A percentile compares a stretch with the other conserved stretches of the same genome.
phyloP scores from a whole-genome alignment of 371 early-diverging fungal species.

The Rhizomucor pusillus region DNA sequence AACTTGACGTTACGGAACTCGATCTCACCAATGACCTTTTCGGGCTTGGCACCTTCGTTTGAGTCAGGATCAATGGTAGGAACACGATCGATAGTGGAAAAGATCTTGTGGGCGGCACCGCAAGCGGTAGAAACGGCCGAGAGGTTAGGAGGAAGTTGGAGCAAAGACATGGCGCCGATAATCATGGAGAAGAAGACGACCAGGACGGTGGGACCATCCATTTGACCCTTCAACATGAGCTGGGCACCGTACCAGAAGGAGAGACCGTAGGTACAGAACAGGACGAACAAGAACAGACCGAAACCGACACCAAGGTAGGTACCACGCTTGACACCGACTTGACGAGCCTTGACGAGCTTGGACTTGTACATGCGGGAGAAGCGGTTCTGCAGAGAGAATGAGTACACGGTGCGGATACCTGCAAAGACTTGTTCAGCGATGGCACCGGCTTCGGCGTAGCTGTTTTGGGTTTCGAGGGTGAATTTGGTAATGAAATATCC shows the following conservation, averaged over 20 bases:
- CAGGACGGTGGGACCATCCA: constrained; percentile 51
- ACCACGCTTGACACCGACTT: constrained; percentile 55
- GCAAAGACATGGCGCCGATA: constrained; percentile 45
- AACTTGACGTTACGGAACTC: constrained; percentile 70
- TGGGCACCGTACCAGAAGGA: constrained; percentile 80
- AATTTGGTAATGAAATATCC: constrained; percentile 62
- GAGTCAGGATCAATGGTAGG: constrained; percentile 63
- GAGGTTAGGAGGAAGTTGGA: constrained; percentile 58
- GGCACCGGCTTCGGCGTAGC: constrained; percentile 48
- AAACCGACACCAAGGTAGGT: constrained; percentile 55
- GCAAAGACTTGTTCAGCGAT: constrained; percentile 71
- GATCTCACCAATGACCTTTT: constrained; percentile 60
- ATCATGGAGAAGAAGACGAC: constrained; percentile 69
- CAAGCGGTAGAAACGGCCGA: constrained; percentile 59
- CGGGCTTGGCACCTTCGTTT: constrained; percentile 53
- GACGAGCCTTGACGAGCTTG: constrained; percentile 53
- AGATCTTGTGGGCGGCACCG: constrained; percentile 69
- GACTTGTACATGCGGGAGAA: constrained; percentile 61
- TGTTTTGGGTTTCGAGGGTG: constrained; percentile 32
- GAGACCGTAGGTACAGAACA: constrained; percentile 69
- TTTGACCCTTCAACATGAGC: constrained; percentile 45
- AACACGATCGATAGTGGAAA: constrained; percentile 72
- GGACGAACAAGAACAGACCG: constrained; percentile 60
- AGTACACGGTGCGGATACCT: constrained; percentile 83
- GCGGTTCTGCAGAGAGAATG: constrained; percentile 79